phyloP scores from a whole-genome alignment of 73 alveolate genomes.

The Paramecium sexaurelia region DNA sequence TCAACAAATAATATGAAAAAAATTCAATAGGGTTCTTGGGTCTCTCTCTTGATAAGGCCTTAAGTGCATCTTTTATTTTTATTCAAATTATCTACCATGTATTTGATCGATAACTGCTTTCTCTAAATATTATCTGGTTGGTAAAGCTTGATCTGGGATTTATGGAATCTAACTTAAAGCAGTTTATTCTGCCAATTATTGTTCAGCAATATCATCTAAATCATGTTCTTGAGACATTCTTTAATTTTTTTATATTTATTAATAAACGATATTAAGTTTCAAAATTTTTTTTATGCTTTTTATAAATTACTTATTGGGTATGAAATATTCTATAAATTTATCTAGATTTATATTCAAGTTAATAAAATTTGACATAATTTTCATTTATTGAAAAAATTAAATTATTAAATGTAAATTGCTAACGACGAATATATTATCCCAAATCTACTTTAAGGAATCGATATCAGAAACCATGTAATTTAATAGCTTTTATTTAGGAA shows the following conservation, averaged over 20 bases:
- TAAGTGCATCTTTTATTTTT: neutral
- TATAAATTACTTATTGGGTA: neutral
- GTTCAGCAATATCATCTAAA: constrained; percentile 35
- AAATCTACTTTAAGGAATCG: constrained; percentile 16
- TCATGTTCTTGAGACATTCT: constrained; percentile 3
- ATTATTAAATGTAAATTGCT: constrained; percentile 8
- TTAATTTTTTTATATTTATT: neutral
- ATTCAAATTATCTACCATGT: neutral
- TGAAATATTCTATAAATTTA: too few relatives aligned
- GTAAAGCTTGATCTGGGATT: constrained; percentile 49
- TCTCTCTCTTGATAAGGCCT: constrained; percentile 69
- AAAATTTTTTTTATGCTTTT: neutral
- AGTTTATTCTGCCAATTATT: constrained; percentile 22
- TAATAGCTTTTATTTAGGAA: neutral
- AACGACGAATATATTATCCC: constrained; percentile 7
- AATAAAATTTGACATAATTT: neutral
- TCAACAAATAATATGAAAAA: constrained; percentile 64
- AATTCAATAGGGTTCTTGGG: constrained; percentile 67
- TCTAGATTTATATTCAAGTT: neutral
- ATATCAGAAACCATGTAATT: neutral
- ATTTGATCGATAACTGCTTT: constrained; percentile 58
- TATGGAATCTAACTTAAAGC: neutral
- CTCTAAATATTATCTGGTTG: constrained; percentile 64
- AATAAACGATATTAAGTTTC: neutral
- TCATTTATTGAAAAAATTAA: neutral